phyloP scores from a whole-genome alignment of 768 basidiomycete genomes.

The Peribolospora kevripleyi region DNA sequence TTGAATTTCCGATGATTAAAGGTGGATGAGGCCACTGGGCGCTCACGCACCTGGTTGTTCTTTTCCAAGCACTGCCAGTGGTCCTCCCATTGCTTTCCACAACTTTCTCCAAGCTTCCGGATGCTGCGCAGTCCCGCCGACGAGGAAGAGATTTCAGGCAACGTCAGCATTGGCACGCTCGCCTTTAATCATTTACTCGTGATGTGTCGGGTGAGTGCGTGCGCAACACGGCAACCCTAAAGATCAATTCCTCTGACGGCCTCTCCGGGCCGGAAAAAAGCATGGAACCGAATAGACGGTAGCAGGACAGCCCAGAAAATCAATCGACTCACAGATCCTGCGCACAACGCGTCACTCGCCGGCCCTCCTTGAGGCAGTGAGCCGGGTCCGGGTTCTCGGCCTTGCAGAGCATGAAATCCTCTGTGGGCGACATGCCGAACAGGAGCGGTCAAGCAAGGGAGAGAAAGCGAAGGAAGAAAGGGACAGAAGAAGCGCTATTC shows the following conservation, averaged over 20 bases:
- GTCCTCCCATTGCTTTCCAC: conserved; percentile 55
- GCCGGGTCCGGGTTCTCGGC: conserved; percentile 66
- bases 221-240: not conserved
- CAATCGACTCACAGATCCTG: conserved; percentile 51
- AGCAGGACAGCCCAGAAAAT: not conserved
- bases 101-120: conserved; percentile 77
- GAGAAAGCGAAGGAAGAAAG: not conserved
- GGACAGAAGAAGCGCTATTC: not conserved
- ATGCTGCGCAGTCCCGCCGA: conserved; percentile 31
- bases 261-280: not conserved
- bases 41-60: conserved; percentile 64
- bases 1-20: no score
- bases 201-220: not conserved
- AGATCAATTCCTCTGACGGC: not conserved
- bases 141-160: no score
- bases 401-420: conserved; percentile 97
- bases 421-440: conserved; percentile 20
- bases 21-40: no score
- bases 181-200: not conserved
- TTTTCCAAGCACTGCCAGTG: conserved; percentile 88
- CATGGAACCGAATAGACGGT: not conserved
- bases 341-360: conserved; percentile 85
- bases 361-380: conserved; percentile 84
- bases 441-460: not conserved
- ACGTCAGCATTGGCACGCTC: no score